Conservation (phyloP, 75 land plant species). For the Chamaecyparis obtusa region DNA sequence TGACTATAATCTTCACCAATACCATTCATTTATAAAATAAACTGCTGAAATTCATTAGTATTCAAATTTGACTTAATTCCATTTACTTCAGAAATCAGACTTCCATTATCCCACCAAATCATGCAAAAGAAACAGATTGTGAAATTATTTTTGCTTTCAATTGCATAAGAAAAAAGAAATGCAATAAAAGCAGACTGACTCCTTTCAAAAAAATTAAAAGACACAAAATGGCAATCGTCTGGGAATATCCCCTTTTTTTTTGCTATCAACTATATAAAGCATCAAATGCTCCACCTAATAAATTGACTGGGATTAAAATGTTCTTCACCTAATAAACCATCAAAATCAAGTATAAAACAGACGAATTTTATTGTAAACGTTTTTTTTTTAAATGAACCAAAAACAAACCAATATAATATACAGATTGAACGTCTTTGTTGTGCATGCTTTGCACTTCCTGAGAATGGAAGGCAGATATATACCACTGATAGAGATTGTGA, state of each 20-base stretch:
- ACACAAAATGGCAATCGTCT: neutral
- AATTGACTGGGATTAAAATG: neutral
- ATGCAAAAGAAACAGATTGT: neutral
- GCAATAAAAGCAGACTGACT: neutral
- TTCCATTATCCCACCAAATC: neutral
- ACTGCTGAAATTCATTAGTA: neutral
- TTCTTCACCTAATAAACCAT: neutral
- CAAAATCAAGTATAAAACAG: neutral
- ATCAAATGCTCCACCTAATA: neutral
- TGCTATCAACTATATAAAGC: neutral
- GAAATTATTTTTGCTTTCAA: neutral
- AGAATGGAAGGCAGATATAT: neutral
- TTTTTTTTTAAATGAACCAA: neutral
- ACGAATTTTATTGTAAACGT: neutral
- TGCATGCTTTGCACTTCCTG: neutral
- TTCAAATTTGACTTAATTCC: neutral
- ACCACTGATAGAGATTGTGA: neutral
- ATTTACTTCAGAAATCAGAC: neutral
- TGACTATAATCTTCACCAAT: neutral
- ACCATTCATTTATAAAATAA: neutral
- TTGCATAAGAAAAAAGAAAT: neutral
- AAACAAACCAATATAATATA: neutral
- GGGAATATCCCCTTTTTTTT: neutral
- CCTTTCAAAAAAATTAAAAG: neutral
- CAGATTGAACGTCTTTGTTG: neutral